Conservation (phyloP, 2,329 filamentous ascomycete species). For the Metarhizium anisopliae region DNA sequence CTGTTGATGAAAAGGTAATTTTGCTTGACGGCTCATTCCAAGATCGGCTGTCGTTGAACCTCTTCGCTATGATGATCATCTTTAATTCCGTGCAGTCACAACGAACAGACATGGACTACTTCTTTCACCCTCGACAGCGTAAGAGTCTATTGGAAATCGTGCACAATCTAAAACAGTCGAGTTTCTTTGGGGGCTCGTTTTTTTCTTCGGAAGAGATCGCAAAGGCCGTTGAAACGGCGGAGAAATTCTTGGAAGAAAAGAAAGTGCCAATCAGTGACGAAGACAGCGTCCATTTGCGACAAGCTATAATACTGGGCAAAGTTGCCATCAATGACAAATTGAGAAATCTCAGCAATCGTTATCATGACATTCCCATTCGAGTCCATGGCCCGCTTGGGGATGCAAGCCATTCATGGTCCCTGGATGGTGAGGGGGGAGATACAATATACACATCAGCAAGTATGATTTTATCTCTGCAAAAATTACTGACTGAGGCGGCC, state of each 20-base stretch:
- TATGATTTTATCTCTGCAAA: constrained; percentile 44
- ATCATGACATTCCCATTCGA: constrained; percentile 72
- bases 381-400: constrained; percentile 57
- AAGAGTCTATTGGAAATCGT: constrained; percentile 61
- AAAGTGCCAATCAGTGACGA: constrained; percentile 47
- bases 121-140: constrained; percentile 71
- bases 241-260: constrained; percentile 56
- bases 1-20: constrained; percentile 61
- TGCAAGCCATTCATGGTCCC: constrained; percentile 56
- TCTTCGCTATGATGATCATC: constrained; percentile 76
- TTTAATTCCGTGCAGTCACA: constrained; percentile 87
- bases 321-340: constrained; percentile 48
- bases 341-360: constrained; percentile 57
- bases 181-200: constrained; percentile 77
- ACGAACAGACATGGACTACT: constrained; percentile 73
- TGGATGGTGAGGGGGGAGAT: constrained; percentile 45
- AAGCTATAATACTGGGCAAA: constrained; percentile 59
- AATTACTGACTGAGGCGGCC: constrained; percentile 36
- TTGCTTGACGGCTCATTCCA: constrained; percentile 74
- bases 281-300: constrained; percentile 51
- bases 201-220: constrained; percentile 55
- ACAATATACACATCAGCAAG: constrained; percentile 38
- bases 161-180: constrained; percentile 70
- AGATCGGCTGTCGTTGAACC: constrained; percentile 72
- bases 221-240: constrained; percentile 55